These are phyloP conservation scores for Dendrocalamus latiflorus DNA, from an alignment of 202 grass and related monocot species.

Conservation along the genomic window DNA sequence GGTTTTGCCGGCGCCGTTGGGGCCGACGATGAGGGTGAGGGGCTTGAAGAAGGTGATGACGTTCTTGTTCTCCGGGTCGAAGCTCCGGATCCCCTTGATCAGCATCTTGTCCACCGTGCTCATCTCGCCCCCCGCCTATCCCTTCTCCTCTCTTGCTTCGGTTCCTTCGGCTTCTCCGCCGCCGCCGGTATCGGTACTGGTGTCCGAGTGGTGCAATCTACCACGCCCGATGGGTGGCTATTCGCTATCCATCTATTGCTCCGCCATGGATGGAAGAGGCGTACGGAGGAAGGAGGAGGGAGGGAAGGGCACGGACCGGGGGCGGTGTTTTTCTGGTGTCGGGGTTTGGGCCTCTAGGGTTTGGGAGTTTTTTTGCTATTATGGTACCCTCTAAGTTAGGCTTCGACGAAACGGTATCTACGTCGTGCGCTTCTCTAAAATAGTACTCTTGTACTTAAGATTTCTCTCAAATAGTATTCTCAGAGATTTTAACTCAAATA, in stretches of 20 bases:
- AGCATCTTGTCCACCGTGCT: conserved; percentile 99
- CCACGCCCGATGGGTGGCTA: not conserved
- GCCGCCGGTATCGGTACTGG: not conserved
- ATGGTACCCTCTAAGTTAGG: no score
- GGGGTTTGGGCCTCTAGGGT: no score
- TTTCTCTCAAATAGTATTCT: no score
- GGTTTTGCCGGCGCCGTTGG: conserved; percentile 95
- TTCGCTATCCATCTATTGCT: not conserved
- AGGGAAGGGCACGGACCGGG: not conserved
- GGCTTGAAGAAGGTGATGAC: conserved; percentile 99
- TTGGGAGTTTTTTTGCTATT: no score
- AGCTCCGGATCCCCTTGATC: conserved; percentile 95
- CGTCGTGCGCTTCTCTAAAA: no score
- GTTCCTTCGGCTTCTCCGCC: not conserved
- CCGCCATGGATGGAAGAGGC: conserved; percentile 7
- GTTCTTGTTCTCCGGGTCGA: conserved; percentile 98
- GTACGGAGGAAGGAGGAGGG: not conserved
- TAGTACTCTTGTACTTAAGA: no score
- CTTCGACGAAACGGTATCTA: no score
- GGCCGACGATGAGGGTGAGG: conserved; percentile 94
- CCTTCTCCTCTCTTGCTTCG: not conserved
- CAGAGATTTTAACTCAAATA: no score
- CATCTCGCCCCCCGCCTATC: conserved; percentile 47
- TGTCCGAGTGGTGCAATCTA: not conserved
- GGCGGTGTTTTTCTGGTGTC: no score